Percentiles rank a stretch among this genome's conserved stretches.
Conservation (phyloP, 2,329 filamentous ascomycete species). For the Thyridium curvatum region DNA sequence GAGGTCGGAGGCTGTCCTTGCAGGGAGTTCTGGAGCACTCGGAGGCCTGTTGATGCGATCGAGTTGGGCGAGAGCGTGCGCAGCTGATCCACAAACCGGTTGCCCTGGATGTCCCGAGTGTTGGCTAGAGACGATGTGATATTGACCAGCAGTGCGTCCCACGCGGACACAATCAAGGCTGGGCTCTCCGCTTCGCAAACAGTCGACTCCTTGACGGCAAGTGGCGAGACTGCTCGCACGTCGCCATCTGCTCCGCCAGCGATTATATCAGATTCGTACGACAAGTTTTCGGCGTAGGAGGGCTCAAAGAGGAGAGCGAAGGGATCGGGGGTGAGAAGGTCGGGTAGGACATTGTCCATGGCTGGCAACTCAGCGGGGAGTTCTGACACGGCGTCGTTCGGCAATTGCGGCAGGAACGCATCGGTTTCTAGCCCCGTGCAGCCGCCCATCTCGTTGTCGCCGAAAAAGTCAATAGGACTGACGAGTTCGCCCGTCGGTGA, state of each 20-base stretch:
- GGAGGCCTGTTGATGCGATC: constrained; percentile 34
- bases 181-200: constrained; percentile 22
- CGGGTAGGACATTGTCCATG: constrained; percentile 14
- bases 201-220: constrained; percentile 10
- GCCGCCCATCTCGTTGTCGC: constrained; percentile 13
- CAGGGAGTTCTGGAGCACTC: constrained; percentile 20
- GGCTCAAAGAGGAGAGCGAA: too few species aligned
- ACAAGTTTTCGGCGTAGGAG: constrained; percentile 9
- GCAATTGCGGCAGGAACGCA: constrained; percentile 12
- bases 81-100: constrained; percentile 34
- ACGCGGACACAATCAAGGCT: constrained; percentile 34
- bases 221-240: constrained; percentile 1
- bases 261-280: constrained; percentile 29
- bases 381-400: constrained; percentile 29
- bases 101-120: constrained; percentile 30
- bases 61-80: constrained; percentile 27
- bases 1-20: constrained; percentile 27
- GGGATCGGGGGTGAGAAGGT: constrained; percentile 11
- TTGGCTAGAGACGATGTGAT: constrained; percentile 37
- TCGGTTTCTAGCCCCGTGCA: constrained; percentile 6
- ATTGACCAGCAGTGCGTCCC: constrained; percentile 39
- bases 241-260: constrained; percentile 20
- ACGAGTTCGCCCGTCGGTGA: constrained; percentile 36
- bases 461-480: constrained; percentile 20
- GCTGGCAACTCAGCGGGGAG: constrained; percentile 28